Evolutionary conservation across 2,329 filamentous ascomycete species (phyloP), one percentile per base, ranked within the genome.

Genomic region (Plectosphaerella plurivora): DNA sequence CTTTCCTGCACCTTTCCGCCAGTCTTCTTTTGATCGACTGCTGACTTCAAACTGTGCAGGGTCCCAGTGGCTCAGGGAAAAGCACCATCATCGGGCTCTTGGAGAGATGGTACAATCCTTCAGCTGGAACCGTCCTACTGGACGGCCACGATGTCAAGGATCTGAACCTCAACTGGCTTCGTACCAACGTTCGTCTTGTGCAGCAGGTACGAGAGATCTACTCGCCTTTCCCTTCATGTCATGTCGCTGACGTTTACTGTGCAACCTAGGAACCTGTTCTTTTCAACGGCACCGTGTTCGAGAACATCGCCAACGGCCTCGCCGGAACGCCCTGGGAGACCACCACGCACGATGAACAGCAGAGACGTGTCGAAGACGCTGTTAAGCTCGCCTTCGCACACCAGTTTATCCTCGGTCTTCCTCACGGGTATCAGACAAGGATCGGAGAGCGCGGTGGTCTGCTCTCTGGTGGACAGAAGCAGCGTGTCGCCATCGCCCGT

Each of bases 361-460:
- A 63, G 47, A 61, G 57, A 9, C 66, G 76, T 55, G 76, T 81
- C 3, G 56, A 71, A 6, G 67, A 74, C 16, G 76, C 80, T 1
- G 80, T 75, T 51, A 65, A 70, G 51, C 70, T 77, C 44, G 75
- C 78, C 1, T 79, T 73, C 63, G 77, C 79, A 1, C 72, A 79
- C 54, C 77, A 78, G 5, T 82, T 82, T 49, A 77, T 83, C 51
- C 57, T 70, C 6, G 66, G 71, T 5, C 63, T 83, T 0, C 78
- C 79, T 8, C 22, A 71, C 64, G 80, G 78, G 5, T 88, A 87
- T 58, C 73, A 81, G 2, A 86, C 84, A 0, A 68, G 73, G 20
- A 83, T 88, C 5, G 85, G 85, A 2, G 83, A 88, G 59, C 76
- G 78, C 12, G 86, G 85, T 0, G 80, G 83, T 9, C 83, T 83